phyloP scores from a whole-genome alignment of 2,329 filamentous ascomycete species.

The Hymenoscyphus scutula region DNA sequence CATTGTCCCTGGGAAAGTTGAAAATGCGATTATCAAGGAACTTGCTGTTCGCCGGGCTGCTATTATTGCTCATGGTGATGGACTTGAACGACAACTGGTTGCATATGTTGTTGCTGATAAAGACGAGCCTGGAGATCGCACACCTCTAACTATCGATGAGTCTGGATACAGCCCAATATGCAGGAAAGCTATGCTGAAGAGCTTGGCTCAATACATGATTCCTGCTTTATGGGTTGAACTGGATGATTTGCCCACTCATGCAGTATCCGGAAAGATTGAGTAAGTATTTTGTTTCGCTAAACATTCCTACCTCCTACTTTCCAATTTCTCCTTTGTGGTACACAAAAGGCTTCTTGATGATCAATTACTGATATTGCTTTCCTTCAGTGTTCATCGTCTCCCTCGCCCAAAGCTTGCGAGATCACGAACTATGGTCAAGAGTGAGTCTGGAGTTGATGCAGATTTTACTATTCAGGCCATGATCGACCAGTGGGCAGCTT shows the following conservation, averaged over 20 bases:
- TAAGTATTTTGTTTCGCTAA: background rate
- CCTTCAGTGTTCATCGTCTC: conserved; percentile 55
- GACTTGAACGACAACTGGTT: conserved; percentile 70
- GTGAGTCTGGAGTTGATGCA: conserved; percentile 54
- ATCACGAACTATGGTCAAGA: conserved; percentile 39
- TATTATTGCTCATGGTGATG: conserved; percentile 72
- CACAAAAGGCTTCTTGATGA: background rate
- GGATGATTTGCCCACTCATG: conserved; percentile 68
- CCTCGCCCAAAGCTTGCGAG: conserved; percentile 60
- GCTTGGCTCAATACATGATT: conserved; percentile 81
- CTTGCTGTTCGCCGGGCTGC: conserved; percentile 70
- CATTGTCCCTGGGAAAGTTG: conserved; percentile 75
- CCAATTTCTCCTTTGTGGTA: too few relatives aligned
- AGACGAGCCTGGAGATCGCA: conserved; percentile 55
- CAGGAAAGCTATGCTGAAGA: conserved; percentile 60
- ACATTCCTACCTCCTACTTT: too few relatives aligned
- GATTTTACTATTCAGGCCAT: conserved; percentile 66
- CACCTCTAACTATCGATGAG: conserved; percentile 63
- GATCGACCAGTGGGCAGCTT: conserved; percentile 68
- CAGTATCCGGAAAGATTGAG: conserved; percentile 77
- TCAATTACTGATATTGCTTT: background rate
- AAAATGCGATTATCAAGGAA: conserved; percentile 67
- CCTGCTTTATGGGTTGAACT: conserved; percentile 75
- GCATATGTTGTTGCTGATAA: conserved; percentile 72
- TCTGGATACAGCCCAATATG: conserved; percentile 69